A percentile compares a stretch with the other conserved stretches of the same genome.
Evolutionary conservation across 768 basidiomycete genomes (phyloP).

Genomic region (Boletus vermiculosoides): DNA sequence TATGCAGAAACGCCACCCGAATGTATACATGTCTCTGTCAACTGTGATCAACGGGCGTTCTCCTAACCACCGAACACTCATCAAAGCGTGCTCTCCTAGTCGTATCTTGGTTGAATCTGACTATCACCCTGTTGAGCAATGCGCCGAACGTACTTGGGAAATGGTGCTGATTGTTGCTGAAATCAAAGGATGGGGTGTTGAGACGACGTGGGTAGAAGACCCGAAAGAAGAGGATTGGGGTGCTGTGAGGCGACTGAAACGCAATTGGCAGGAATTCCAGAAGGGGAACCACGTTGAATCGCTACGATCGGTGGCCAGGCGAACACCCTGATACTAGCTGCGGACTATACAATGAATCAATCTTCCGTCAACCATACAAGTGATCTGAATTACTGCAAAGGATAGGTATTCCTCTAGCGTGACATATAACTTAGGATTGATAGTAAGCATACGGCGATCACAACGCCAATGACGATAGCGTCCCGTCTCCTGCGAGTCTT

Average conservation of each 20-base stretch:
- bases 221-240: conserved; percentile 50
- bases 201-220: conserved; percentile 52
- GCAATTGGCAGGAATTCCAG: conserved; percentile 69
- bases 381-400: conserved; percentile 1
- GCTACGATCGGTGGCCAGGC: background rate
- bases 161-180: conserved; percentile 72
- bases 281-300: conserved; percentile 41
- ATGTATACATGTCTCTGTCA: conserved; percentile 86
- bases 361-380: background rate
- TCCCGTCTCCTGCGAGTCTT: conserved; percentile 87
- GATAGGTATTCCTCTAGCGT: conserved; percentile 21
- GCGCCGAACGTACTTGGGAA: conserved; percentile 66
- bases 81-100: conserved; percentile 57
- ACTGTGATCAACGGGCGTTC: conserved; percentile 81
- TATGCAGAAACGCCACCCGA: conserved; percentile 62
- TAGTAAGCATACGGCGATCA: conserved; percentile 85
- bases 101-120: conserved; percentile 89
- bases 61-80: conserved; percentile 58
- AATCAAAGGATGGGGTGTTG: conserved; percentile 75
- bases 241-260: conserved; percentile 60
- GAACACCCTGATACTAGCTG: background rate
- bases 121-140: conserved; percentile 62
- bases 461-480: conserved; percentile 79
- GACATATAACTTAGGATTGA: conserved; percentile 51
- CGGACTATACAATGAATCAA: background rate